A percentile compares a stretch with the other conserved stretches of the same genome.
Conservation (phyloP, 73 alveolate species). For the Paramecium bursaria region DNA sequence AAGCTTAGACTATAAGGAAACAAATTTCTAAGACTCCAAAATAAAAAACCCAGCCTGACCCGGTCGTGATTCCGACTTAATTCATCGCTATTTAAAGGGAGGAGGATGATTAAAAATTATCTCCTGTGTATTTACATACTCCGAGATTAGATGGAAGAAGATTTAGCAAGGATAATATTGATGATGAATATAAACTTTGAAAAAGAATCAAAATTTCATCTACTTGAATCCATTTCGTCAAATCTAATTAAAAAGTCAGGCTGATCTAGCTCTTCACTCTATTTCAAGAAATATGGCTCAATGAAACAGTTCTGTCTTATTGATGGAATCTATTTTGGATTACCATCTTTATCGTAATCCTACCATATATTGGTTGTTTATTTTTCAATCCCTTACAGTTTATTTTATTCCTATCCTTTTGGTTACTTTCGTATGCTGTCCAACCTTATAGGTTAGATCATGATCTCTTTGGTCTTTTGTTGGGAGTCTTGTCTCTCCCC, state of each 20-base stretch:
- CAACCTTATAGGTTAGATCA: slow-evolving; percentile 10
- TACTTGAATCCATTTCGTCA: slow-evolving; percentile 44
- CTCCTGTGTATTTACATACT: too few relatives aligned
- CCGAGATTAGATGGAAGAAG: too few relatives aligned
- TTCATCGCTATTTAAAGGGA: too few relatives aligned
- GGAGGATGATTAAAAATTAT: too few relatives aligned
- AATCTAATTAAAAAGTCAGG: slow-evolving; percentile 48
- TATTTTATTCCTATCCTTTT: not conserved
- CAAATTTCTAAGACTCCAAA: too few relatives aligned
- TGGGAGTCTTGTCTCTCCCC: not conserved
- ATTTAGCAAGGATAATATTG: too few relatives aligned
- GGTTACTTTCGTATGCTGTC: slow-evolving; percentile 7
- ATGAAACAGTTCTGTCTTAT: not conserved
- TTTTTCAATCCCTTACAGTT: not conserved
- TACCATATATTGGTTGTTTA: slow-evolving; percentile 10
- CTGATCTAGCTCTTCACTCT: not conserved
- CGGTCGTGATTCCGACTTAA: too few relatives aligned
- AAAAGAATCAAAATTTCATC: too few relatives aligned
- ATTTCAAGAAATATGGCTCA: not conserved
- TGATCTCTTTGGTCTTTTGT: not conserved
- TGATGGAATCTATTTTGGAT: not conserved
- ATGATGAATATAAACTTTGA: too few relatives aligned
- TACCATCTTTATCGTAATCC: not conserved
- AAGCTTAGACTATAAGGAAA: too few relatives aligned
- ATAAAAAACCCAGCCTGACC: too few relatives aligned